Evolutionary conservation across 1,284 basidiomycete species (phyloP).

Genomic region (Acaromyces ingoldii): DNA sequence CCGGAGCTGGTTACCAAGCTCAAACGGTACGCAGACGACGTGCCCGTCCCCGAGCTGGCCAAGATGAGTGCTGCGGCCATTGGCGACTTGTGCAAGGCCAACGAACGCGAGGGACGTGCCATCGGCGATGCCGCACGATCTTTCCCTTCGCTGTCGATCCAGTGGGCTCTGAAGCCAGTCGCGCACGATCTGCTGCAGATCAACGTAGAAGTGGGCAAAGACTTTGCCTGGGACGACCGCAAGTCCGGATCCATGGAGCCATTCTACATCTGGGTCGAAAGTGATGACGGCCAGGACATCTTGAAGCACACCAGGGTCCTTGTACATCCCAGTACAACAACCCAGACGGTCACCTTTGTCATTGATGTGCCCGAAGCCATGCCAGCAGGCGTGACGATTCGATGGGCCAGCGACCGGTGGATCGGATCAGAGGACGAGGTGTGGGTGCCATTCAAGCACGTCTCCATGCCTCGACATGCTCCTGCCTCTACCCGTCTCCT

Average conservation of each 20-base stretch:
- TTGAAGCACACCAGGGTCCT: slow-evolving; percentile 64
- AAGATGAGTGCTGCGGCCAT: slow-evolving; percentile 69
- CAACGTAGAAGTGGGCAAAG: slow-evolving; percentile 61
- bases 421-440: slow-evolving; percentile 79
- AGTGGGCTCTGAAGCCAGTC: slow-evolving; percentile 65
- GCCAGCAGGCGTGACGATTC: slow-evolving; percentile 56
- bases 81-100: slow-evolving; percentile 78
- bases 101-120: slow-evolving; percentile 75
- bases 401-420: slow-evolving; percentile 88
- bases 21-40: slow-evolving; percentile 76
- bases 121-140: slow-evolving; percentile 75
- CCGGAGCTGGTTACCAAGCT: slow-evolving; percentile 68
- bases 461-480: slow-evolving; percentile 72
- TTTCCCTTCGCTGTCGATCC: slow-evolving; percentile 73
- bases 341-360: slow-evolving; percentile 71
- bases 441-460: slow-evolving; percentile 61
- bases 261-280: slow-evolving; percentile 96
- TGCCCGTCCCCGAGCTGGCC: slow-evolving; percentile 71
- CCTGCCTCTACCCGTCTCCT: slow-evolving; percentile 66
- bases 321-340: slow-evolving; percentile 61
- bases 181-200: slow-evolving; percentile 79
- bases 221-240: slow-evolving; percentile 79
- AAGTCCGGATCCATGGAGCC: slow-evolving; percentile 74
- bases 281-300: slow-evolving; percentile 71
- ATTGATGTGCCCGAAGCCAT: slow-evolving; percentile 57